Evolutionary conservation across 805 yeast species (phyloP), one percentile per base, ranked within the genome.

Genomic region (Cyberlindnera xishuangbannaensis): DNA sequence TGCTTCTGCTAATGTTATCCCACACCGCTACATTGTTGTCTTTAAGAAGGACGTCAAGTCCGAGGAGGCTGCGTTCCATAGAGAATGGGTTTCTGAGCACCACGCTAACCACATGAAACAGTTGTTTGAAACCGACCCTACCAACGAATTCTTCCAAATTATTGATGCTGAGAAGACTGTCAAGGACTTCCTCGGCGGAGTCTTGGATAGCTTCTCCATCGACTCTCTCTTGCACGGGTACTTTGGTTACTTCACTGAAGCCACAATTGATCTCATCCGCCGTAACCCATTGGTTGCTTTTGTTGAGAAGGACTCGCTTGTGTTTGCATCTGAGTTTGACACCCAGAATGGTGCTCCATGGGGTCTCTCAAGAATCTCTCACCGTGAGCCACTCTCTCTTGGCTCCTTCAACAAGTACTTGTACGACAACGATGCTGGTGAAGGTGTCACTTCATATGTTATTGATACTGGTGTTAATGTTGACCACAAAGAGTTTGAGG

Each of bases 341-440:
- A 70, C 74, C 40, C 92, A 86, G 64, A 71, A 73, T 44, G 87
- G 87, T 42, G 88, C 95, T 18, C 95, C 95, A 29, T 87, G 96
- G 96, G 96, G 96, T 50, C 71, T 87, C 43, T 83, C 95, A 17
- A 76, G 96, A 68, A 76, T 87, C 40, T 83, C 95, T 17, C 95
- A 86, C 64, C 74, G 88, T 61, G 73, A 77, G 37, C 69, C 78
- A 13, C 67, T 81, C 52, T 73, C 76, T 43, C 67, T 82, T 42
- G 79, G 79, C 39, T 70, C 79, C 33, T 79, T 78, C 64, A 78
- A 77, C 62, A 79, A 79, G 57, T 85, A 85, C 59, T 52, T 79
- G 37, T 83, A 72, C 56, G 85, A 82, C 45, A 68, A 69, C 43
- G 73, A 73, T 30, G 92, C 79, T 30, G 95, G 95, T 54, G 69